phyloP scores from a whole-genome alignment of 2,329 filamentous ascomycete species.

The Alternaria sp. region DNA sequence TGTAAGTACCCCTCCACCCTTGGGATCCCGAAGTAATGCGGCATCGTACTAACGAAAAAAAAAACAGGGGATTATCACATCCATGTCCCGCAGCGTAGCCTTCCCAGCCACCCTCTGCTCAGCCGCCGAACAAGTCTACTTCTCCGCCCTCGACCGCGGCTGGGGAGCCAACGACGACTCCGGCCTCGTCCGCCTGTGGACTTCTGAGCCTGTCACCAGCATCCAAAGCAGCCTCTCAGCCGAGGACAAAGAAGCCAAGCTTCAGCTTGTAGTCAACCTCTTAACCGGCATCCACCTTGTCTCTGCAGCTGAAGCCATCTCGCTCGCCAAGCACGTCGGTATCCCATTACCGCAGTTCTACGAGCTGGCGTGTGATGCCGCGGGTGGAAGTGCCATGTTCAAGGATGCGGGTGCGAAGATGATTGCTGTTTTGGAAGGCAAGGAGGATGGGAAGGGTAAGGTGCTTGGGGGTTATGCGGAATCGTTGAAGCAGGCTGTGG shows the following conservation, averaged over 20 bases:
- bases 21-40: neutral
- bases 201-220: slow-evolving; percentile 46
- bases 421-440: slow-evolving; percentile 41
- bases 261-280: slow-evolving; percentile 46
- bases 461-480: slow-evolving; percentile 28
- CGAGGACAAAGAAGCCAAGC: slow-evolving; percentile 36
- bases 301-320: slow-evolving; percentile 47
- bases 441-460: slow-evolving; percentile 23
- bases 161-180: slow-evolving; percentile 63
- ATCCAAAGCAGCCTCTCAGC: slow-evolving; percentile 31
- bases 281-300: slow-evolving; percentile 45
- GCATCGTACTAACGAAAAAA: neutral
- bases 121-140: slow-evolving; percentile 69
- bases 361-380: slow-evolving; percentile 45
- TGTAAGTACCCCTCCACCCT: slow-evolving; percentile 20
- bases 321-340: slow-evolving; percentile 46
- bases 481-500: slow-evolving; percentile 36
- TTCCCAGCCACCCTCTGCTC: slow-evolving; percentile 68
- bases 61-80: slow-evolving; percentile 67
- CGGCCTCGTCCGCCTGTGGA: slow-evolving; percentile 62
- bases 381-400: slow-evolving; percentile 47
- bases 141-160: slow-evolving; percentile 64
- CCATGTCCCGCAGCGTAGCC: slow-evolving; percentile 63
- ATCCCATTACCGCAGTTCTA: slow-evolving; percentile 48
- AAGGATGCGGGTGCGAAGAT: slow-evolving; percentile 40